Conservation (phyloP, 2,329 filamentous ascomycete genomes). For the Claviceps sp. region DNA sequence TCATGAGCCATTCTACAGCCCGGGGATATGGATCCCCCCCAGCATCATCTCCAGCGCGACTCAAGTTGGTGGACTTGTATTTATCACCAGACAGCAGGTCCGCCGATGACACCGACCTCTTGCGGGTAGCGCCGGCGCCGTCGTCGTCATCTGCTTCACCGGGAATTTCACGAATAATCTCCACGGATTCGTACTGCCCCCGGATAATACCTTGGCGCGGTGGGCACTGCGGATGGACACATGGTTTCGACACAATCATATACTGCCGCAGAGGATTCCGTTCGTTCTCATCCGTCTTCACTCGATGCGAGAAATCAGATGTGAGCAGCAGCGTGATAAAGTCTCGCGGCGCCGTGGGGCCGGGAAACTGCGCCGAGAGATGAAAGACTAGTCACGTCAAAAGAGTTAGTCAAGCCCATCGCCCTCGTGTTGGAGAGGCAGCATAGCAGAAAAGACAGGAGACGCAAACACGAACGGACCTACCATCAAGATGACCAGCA, state of each 20-base stretch:
- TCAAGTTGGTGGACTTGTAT: conserved; percentile 8
- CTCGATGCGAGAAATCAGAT: conserved; percentile 37
- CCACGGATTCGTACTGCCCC: conserved; percentile 81
- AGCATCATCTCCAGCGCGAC: conserved; percentile 17
- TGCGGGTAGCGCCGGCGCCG: conserved; percentile 10
- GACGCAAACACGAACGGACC: neutral
- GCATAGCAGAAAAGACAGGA: neutral
- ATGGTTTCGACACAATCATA: conserved; percentile 80
- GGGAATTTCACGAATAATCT: conserved; percentile 76
- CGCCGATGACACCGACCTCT: conserved; percentile 19
- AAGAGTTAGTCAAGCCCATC: neutral
- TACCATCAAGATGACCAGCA: conserved; percentile 50
- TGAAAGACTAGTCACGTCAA: conserved; percentile 51
- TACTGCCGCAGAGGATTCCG: conserved; percentile 44
- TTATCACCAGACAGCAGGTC: conserved; percentile 19
- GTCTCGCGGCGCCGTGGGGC: conserved; percentile 75
- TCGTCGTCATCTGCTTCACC: conserved; percentile 22
- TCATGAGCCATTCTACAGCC: conserved; percentile 78
- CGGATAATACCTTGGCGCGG: conserved; percentile 61
- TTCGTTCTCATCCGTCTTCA: conserved; percentile 12
- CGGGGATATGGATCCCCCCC: conserved; percentile 9
- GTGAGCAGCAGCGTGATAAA: conserved; percentile 72
- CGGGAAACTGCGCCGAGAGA: conserved; percentile 79
- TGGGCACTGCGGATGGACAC: conserved; percentile 60
- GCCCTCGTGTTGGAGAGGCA: neutral